Conservation (phyloP, 139 green algal genomes). For the Pleodorina starrii region DNA sequence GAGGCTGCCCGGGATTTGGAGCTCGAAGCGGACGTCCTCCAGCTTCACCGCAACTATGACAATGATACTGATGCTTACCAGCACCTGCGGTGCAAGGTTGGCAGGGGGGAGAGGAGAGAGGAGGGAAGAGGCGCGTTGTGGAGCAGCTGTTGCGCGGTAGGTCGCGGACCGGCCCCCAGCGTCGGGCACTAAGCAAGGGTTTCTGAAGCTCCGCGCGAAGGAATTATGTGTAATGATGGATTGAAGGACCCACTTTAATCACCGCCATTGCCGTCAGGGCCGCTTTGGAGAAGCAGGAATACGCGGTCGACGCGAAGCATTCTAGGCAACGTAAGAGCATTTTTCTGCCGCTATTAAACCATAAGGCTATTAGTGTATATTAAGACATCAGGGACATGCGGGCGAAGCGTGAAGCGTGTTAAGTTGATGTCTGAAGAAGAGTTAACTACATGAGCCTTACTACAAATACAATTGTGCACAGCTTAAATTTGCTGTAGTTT, state of each 20-base stretch:
- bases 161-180: no score
- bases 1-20: background rate
- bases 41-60: conserved; percentile 31
- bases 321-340: conserved; percentile 5
- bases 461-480: no score
- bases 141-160: background rate
- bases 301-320: conserved; percentile 16
- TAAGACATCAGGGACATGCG: no score
- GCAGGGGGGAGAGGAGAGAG: no score
- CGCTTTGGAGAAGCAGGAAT: conserved; percentile 3
- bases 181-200: background rate
- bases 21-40: conserved; percentile 7
- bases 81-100: background rate
- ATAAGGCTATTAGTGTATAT: no score
- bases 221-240: background rate
- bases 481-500: no score
- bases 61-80: conserved; percentile 28
- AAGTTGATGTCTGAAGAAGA: no score
- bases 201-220: background rate
- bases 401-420: no score
- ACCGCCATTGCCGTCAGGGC: conserved; percentile 2
- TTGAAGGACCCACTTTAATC: background rate
- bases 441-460: no score
- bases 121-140: no score
- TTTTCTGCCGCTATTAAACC: no score